Percentiles rank a stretch among this genome's conserved stretches.
phyloP scores from a whole-genome alignment of 2,329 filamentous ascomycete species.

The Berkeleyomyces rouxiae region DNA sequence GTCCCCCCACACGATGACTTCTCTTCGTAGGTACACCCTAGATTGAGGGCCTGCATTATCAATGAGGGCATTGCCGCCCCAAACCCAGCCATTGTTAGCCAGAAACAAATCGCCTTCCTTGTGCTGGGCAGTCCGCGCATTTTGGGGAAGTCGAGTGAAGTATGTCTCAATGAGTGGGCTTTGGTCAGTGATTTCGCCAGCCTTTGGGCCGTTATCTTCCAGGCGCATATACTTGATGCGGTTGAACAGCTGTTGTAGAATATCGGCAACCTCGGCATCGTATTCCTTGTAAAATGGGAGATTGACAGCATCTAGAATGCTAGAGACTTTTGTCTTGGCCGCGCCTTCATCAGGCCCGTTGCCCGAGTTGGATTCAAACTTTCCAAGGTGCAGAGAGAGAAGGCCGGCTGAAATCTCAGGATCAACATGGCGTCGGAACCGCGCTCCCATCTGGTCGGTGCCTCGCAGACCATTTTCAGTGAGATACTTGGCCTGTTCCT shows the following conservation, averaged over 20 bases:
- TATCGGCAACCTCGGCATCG: constrained; percentile 63
- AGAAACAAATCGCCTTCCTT: constrained; percentile 61
- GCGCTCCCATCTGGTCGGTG: constrained; percentile 58
- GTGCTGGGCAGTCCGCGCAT: constrained; percentile 61
- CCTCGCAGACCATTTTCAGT: constrained; percentile 53
- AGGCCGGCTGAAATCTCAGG: constrained; percentile 46
- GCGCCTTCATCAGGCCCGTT: constrained; percentile 29
- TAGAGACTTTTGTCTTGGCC: constrained; percentile 35
- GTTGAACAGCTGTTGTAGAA: constrained; percentile 83
- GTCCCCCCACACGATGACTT: constrained; percentile 97
- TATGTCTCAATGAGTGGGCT: constrained; percentile 85
- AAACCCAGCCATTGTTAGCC: constrained; percentile 97
- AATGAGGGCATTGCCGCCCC: constrained; percentile 85
- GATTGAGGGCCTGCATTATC: constrained; percentile 87
- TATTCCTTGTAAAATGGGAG: constrained; percentile 84
- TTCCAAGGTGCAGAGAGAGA: constrained; percentile 18
- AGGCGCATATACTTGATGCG: constrained; percentile 87
- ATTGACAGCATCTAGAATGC: constrained; percentile 70
- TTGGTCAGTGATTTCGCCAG: constrained; percentile 58
- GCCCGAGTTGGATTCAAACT: constrained; percentile 31
- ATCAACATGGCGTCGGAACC: constrained; percentile 57
- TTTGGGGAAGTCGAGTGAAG: constrained; percentile 75
- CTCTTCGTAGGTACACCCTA: constrained; percentile 80
- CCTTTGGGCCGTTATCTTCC: constrained; percentile 79
- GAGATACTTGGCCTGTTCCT: constrained; percentile 43